Evolutionary conservation across 768 basidiomycete genomes (phyloP), one percentile per base, ranked within the genome.

Genomic region (Sarcomyxa edulis): DNA sequence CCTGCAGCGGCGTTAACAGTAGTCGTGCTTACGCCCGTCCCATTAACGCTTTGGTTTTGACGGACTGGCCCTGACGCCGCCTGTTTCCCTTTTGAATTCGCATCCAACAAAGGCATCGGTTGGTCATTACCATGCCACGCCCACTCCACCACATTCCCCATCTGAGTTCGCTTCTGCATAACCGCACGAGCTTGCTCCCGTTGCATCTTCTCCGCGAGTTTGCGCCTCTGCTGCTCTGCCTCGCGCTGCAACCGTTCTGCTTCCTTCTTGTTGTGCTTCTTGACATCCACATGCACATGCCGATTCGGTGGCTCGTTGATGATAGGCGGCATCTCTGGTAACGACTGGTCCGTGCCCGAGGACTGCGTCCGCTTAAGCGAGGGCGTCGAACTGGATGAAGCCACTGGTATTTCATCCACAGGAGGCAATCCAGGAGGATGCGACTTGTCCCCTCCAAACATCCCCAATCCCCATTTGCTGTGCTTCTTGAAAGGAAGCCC

Each of bases 131-230:
- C 12, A 6, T 42, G 33, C 25, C 23, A 42, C 14, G 37, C 28
- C 84, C 83, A 87, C 51, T 84, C 83, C 23, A 84, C 54, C 43
- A 84, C 76, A 40, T 68, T 64, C 48, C 61, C 67, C 60, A 90
- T 71, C 48, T 82, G 78, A 43, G 76, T 81, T 47, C 89, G 84
- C 66, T 94, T 95, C 52, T 82, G 76, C 81, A 94, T 85, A 60
- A 95, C 92, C 30, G 89, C 90, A 39, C 92, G 78, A 12, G 92
- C 88, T 59, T 92, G 85, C 51, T 96, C 93, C 50, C 81, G 78
- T 45, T 88, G 80, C 53, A 68, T 80, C 50, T 78, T 79, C 57
- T 82, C 78, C 12, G 74, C 78, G 45, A 86, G 69, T 40, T 79
- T 79, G 46, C 90, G 86, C 45, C 84, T 81, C 49, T 88, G 85